Percentiles rank a stretch among this genome's conserved stretches.
Conservation (phyloP, 2,329 filamentous ascomycete genomes). For the Allantophomopsis lycopodina region DNA sequence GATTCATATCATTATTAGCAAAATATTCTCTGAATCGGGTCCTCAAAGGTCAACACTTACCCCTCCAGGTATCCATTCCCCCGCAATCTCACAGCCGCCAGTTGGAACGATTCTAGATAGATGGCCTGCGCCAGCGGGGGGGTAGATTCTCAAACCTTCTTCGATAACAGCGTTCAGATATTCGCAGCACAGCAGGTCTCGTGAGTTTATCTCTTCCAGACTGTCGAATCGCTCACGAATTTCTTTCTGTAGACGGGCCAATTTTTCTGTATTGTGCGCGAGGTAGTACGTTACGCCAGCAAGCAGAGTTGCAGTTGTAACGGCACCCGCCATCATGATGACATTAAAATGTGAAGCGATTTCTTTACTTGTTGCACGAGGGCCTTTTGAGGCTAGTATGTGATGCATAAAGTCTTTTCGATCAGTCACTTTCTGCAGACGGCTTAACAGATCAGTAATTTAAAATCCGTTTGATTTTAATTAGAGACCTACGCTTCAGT, state of each 20-base stretch:
- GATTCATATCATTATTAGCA: background rate
- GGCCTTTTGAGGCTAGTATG: constrained; percentile 7
- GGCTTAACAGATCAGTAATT: background rate
- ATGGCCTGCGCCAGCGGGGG: constrained; percentile 7
- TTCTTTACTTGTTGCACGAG: constrained; percentile 6
- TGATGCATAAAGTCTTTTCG: constrained; percentile 9
- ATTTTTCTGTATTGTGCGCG: constrained; percentile 2
- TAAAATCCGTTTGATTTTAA: too few relatives aligned
- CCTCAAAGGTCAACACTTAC: constrained; percentile 2
- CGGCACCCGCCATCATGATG: constrained; percentile 9
- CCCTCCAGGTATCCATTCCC: constrained; percentile 10
- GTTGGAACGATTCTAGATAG: constrained; percentile 7
- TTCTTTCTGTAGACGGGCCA: constrained; percentile 5
- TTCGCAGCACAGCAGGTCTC: too few relatives aligned
- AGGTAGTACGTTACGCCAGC: constrained; percentile 8
- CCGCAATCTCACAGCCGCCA: constrained; percentile 7
- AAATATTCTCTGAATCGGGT: background rate
- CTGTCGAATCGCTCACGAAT: constrained; percentile 5
- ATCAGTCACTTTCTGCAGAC: constrained; percentile 3
- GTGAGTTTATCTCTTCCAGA: constrained; percentile 1
- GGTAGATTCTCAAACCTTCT: background rate
- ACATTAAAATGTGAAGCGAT: constrained; percentile 10
- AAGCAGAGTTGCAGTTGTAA: constrained; percentile 8
- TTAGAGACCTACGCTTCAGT: too few relatives aligned
- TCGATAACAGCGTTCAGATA: too few relatives aligned